These are phyloP conservation scores for Aleurites moluccanus DNA, from an alignment of 441 rosid genomes.

Conservation along the genomic window DNA sequence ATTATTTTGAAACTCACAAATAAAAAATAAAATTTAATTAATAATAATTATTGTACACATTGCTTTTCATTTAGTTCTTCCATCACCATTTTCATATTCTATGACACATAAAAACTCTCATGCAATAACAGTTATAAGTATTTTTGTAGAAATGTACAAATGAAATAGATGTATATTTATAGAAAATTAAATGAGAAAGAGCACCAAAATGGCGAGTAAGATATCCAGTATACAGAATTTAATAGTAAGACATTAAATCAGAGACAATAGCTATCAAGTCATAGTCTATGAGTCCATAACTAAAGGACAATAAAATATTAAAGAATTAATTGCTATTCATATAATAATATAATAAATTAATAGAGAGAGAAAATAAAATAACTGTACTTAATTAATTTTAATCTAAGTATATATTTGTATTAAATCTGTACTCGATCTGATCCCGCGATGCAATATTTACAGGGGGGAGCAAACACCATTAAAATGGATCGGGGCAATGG, in stretches of 20 bases:
- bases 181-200: not conserved
- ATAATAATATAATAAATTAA: not conserved
- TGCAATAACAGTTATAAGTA: too few relatives aligned
- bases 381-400: constrained; percentile 19
- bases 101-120: too few relatives aligned
- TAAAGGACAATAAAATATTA: constrained; percentile 15
- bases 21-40: too few relatives aligned
- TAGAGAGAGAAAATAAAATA: not conserved
- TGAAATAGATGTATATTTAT: not conserved
- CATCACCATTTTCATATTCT: too few relatives aligned
- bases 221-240: not conserved
- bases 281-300: constrained; percentile 32
- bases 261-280: constrained; percentile 51
- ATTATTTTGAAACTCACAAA: too few relatives aligned
- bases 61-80: too few relatives aligned
- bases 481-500: constrained; percentile 35
- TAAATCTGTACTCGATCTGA: constrained; percentile 77
- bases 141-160: not conserved
- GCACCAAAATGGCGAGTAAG: constrained; percentile 29
- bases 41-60: too few relatives aligned
- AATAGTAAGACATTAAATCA: constrained; percentile 23
- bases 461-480: constrained; percentile 32
- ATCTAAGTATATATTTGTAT: constrained; percentile 63
- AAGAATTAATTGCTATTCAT: not conserved
- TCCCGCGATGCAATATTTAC: constrained; percentile 90